Percentiles rank a stretch among this genome's conserved stretches.
phyloP scores from a whole-genome alignment of 73 alveolate genomes.

The Symbiodinium natans region DNA sequence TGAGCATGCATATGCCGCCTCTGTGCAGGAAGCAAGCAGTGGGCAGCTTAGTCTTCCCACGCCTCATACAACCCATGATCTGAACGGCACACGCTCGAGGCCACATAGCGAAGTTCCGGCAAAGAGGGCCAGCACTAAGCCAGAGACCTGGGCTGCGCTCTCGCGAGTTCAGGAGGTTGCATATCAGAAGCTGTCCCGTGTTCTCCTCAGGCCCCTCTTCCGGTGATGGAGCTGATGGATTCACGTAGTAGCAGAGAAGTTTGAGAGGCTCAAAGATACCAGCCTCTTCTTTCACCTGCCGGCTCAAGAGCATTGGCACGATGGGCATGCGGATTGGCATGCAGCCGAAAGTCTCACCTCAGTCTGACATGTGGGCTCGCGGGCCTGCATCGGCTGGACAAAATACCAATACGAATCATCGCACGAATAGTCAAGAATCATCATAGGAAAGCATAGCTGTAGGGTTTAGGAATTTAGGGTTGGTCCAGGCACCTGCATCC shows the following conservation, averaged over 20 bases:
- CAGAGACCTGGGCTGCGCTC: neutral
- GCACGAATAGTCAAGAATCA: too few relatives aligned
- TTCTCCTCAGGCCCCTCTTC: neutral
- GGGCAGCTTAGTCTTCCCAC: neutral
- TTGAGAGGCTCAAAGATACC: neutral
- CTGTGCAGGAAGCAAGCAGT: neutral
- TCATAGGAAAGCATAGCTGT: too few relatives aligned
- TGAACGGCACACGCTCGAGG: neutral
- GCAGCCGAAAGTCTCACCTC: neutral
- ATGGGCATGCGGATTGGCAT: neutral
- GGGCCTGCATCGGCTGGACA: neutral
- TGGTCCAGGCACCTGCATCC: too few relatives aligned
- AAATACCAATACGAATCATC: too few relatives aligned
- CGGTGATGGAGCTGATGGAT: neutral
- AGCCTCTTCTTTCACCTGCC: too few relatives aligned
- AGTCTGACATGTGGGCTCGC: neutral
- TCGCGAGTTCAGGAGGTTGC: neutral
- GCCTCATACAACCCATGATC: neutral
- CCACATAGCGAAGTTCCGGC: neutral
- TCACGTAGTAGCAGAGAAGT: neutral
- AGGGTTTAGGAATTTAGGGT: too few relatives aligned
- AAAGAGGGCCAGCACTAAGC: neutral
- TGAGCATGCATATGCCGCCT: too few relatives aligned
- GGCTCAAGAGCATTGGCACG: too few relatives aligned
- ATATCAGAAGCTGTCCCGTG: neutral